These are phyloP conservation scores for Vickermania spadyakhi DNA, from an alignment of 208 protist genomes.

Conservation along the genomic window DNA sequence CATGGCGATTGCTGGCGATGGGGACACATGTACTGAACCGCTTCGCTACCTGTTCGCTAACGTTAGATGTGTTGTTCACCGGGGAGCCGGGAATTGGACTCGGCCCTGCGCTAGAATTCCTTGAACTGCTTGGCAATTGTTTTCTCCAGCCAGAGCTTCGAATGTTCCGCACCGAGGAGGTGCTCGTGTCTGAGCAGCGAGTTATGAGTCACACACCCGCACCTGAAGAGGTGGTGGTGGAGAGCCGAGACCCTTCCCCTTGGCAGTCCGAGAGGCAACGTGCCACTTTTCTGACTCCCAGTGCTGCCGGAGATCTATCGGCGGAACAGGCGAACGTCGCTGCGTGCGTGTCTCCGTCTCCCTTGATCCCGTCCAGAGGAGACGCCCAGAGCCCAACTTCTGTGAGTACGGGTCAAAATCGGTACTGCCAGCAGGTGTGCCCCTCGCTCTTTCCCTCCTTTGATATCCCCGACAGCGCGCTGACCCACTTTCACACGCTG, in stretches of 20 bases:
- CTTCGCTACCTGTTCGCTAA: slow-evolving; percentile 44
- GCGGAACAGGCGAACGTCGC: too few species aligned
- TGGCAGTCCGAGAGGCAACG: too few species aligned
- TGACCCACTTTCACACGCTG: slow-evolving; percentile 53
- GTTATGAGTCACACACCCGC: neutral
- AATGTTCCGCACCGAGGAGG: slow-evolving; percentile 46
- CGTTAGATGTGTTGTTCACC: slow-evolving; percentile 63
- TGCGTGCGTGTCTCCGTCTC: too few species aligned
- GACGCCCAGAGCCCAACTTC: too few species aligned
- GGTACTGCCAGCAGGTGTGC: slow-evolving; percentile 4
- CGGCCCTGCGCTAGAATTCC: slow-evolving; percentile 77
- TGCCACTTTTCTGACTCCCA: too few species aligned
- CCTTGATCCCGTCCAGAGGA: too few species aligned
- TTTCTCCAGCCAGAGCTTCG: slow-evolving; percentile 23
- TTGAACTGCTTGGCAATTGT: slow-evolving; percentile 36
- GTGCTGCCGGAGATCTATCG: too few species aligned
- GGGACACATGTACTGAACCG: slow-evolving; percentile 21
- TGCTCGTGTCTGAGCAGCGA: slow-evolving; percentile 6
- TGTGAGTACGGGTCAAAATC: too few species aligned
- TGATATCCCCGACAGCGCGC: slow-evolving; percentile 18
- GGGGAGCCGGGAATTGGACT: slow-evolving; percentile 70
- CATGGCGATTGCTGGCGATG: slow-evolving; percentile 26
- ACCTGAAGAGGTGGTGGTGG: neutral
- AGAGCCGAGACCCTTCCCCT: slow-evolving; percentile 8
- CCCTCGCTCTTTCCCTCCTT: slow-evolving; percentile 18